Conservation (phyloP, 2,329 filamentous ascomycete genomes). For the Setomelanomma holmii region DNA sequence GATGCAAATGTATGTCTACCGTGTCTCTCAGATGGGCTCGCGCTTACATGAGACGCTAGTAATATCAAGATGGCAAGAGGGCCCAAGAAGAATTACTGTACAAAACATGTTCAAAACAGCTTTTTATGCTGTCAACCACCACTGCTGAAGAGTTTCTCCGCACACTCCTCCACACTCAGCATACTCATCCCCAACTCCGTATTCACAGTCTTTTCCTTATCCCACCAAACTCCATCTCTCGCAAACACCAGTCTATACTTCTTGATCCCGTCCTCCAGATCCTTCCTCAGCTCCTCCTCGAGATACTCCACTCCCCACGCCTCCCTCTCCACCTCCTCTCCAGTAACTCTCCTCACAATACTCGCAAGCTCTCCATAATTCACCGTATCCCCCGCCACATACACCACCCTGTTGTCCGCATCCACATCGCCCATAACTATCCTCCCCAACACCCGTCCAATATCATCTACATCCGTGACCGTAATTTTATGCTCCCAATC, state of each 20-base stretch:
- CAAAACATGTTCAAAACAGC: too few species aligned
- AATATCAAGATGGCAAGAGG: conserved; percentile 5
- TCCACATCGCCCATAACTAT: conserved; percentile 51
- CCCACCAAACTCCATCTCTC: conserved; percentile 67
- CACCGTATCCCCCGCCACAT: conserved; percentile 68
- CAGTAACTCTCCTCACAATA: conserved; percentile 56
- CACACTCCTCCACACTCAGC: conserved; percentile 53
- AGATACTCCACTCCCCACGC: conserved; percentile 59
- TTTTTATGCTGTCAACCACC: too few species aligned
- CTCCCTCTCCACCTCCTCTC: conserved; percentile 56
- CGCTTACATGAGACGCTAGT: conserved; percentile 18
- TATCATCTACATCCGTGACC: conserved; percentile 68
- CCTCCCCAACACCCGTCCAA: conserved; percentile 66
- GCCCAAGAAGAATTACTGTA: neutral
- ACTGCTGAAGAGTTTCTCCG: conserved; percentile 15
- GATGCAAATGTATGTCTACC: conserved; percentile 1
- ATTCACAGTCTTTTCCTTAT: conserved; percentile 62
- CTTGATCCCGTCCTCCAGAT: conserved; percentile 59
- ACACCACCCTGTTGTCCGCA: conserved; percentile 57
- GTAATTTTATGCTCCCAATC: conserved; percentile 69
- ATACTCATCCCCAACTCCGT: conserved; percentile 55
- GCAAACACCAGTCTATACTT: conserved; percentile 71
- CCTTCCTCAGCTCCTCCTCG: conserved; percentile 53
- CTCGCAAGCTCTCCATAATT: conserved; percentile 63
- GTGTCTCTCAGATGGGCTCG: neutral